These are phyloP conservation scores for Exserohilum rostratum DNA, from an alignment of 2,329 filamentous ascomycete genomes.

Conservation along the genomic window DNA sequence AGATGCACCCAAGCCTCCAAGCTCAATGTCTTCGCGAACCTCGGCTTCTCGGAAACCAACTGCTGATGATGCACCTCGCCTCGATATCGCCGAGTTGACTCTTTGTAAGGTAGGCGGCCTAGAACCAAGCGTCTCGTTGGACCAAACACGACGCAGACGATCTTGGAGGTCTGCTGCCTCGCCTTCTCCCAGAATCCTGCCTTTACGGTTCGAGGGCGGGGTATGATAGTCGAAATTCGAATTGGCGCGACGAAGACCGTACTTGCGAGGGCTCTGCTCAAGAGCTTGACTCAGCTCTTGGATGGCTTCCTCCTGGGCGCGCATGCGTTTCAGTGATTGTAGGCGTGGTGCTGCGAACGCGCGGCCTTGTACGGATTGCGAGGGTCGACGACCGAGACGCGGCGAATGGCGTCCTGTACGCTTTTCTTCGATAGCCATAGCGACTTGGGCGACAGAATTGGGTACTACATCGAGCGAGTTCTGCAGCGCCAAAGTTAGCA, in stretches of 20 bases:
- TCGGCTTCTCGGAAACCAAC: conserved; percentile 48
- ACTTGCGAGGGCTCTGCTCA: conserved; percentile 54
- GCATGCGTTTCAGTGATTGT: conserved; percentile 57
- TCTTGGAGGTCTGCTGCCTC: conserved; percentile 39
- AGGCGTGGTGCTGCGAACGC: conserved; percentile 60
- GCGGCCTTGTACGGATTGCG: conserved; percentile 55
- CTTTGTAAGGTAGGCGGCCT: conserved; percentile 24
- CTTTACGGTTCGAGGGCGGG: conserved; percentile 44
- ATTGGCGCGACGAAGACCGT: conserved; percentile 32
- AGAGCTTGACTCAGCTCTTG: conserved; percentile 50
- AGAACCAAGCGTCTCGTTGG: conserved; percentile 39
- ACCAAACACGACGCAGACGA: conserved; percentile 37
- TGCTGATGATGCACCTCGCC: conserved; percentile 29
- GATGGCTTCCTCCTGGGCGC: conserved; percentile 50
- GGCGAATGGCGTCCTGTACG: conserved; percentile 39
- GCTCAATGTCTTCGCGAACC: conserved; percentile 45
- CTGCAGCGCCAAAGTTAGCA: conserved; percentile 18
- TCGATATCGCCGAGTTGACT: conserved; percentile 30
- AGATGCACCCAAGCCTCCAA: conserved; percentile 31
- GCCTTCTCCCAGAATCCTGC: conserved; percentile 37
- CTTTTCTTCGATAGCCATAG: conserved; percentile 61
- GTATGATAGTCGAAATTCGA: conserved; percentile 44
- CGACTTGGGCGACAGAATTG: conserved; percentile 61
- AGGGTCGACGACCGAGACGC: conserved; percentile 44
- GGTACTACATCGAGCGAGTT: conserved; percentile 63